Evolutionary conservation across 495 filamentous ascomycete genomes (phyloP).

Genomic region (Lasiosphaeria ovina): DNA sequence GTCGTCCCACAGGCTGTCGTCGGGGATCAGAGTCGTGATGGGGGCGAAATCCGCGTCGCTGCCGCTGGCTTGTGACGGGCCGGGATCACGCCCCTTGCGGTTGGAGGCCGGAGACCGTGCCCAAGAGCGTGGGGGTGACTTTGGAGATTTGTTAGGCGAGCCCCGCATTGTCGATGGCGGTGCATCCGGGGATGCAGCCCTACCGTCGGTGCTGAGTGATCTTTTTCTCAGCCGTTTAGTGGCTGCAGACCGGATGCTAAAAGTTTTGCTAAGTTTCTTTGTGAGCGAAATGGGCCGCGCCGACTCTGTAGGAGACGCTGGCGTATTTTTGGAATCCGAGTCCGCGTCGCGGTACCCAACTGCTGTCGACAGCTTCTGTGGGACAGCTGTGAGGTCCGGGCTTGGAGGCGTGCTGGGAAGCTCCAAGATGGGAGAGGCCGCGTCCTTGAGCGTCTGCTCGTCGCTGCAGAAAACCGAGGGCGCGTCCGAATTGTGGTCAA

Average conservation of each 20-base stretch:
- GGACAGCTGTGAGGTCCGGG: too few relatives aligned
- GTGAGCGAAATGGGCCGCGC: slow-evolving; percentile 19
- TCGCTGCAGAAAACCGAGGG: slow-evolving; percentile 23
- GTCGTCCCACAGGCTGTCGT: slow-evolving; percentile 51
- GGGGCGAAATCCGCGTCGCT: slow-evolving; percentile 36
- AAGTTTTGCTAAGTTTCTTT: slow-evolving; percentile 34
- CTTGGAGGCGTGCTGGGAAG: slow-evolving; percentile 24
- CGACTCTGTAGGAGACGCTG: slow-evolving; percentile 15
- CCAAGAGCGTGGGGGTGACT: slow-evolving; percentile 26
- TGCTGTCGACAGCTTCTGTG: slow-evolving; percentile 20
- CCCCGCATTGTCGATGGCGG: slow-evolving; percentile 19
- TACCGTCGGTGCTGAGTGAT: slow-evolving; percentile 24
- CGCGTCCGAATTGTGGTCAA: slow-evolving; percentile 24
- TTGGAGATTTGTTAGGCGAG: slow-evolving; percentile 21
- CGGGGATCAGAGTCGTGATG: slow-evolving; percentile 52
- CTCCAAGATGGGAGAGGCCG: not conserved
- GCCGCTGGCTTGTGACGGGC: slow-evolving; percentile 17
- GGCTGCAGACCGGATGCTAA: slow-evolving; percentile 35
- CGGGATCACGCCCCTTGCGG: slow-evolving; percentile 23
- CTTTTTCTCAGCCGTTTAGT: slow-evolving; percentile 37
- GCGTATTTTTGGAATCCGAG: slow-evolving; percentile 3
- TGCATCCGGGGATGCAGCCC: slow-evolving; percentile 20
- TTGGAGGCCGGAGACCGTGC: slow-evolving; percentile 24
- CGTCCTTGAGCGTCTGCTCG: slow-evolving; percentile 12
- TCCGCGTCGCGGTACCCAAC: slow-evolving; percentile 4